Evolutionary conservation across 1,284 basidiomycete species (phyloP).

Genomic region (Marasmius sp.): DNA sequence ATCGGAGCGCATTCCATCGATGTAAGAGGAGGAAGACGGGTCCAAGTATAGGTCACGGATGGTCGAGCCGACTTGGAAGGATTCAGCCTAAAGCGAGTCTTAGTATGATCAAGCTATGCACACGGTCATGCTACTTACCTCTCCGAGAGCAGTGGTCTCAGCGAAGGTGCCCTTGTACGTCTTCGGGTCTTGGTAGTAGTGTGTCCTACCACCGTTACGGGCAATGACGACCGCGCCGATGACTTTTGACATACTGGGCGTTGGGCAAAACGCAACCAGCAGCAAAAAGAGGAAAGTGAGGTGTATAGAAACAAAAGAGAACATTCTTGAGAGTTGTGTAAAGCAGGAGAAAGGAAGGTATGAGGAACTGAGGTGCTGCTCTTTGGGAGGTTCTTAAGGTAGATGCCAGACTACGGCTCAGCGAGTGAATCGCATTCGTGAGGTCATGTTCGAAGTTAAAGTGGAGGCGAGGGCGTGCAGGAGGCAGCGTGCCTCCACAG

Average conservation of each 20-base stretch:
- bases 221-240: conserved; percentile 81
- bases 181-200: conserved; percentile 69
- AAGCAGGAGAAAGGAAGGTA: not conserved
- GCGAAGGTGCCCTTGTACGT: conserved; percentile 72
- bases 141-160: conserved; percentile 82
- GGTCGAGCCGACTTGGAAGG: conserved; percentile 67
- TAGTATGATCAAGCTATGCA: conserved; percentile 1
- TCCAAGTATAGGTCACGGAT: conserved; percentile 73
- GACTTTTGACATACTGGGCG: conserved; percentile 57
- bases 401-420: conserved; percentile 1
- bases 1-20: conserved; percentile 65
- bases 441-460: not conserved
- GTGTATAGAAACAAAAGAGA: not conserved
- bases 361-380: not conserved
- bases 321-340: not conserved
- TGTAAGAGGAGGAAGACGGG: conserved; percentile 60
- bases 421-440: not conserved
- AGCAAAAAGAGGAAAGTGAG: conserved; percentile 10
- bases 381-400: not conserved
- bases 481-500: not conserved
- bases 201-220: conserved; percentile 80
- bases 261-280: conserved; percentile 16
- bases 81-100: conserved; percentile 53
- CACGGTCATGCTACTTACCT: conserved; percentile 42
- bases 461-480: not conserved